Base-by-base conservation (phyloP, 768 basidiomycete genomes). In the Piloderma croceum region DNA sequence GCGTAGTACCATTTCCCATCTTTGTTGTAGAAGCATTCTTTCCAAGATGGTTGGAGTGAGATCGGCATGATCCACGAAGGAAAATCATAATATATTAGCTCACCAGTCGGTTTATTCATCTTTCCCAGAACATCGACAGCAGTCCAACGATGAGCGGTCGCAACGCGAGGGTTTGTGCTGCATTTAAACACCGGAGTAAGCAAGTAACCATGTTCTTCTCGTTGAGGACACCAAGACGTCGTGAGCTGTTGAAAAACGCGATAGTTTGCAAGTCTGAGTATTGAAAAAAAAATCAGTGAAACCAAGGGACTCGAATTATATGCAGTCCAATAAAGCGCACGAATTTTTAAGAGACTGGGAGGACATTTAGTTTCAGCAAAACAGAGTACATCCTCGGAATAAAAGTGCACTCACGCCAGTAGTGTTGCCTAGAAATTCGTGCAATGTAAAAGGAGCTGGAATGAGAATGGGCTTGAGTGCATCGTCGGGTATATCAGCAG, bases 1-100 rank as follows among this genome's bases (percentile, higher is more conserved):
- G 86, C 85, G 45, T 89, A 89, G 56, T 88, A 89, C 83, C 83
- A 89, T 44, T 76, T 74, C 6, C 81, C 82, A 41, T 86, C 83
- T 56, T 79, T 86, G 59, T 79, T 82, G 50, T 79, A 89, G 59
- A 89, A 89, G 47, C 83, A 89, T 53, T 89, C 86, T 86, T 42
- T 24, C 24, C 24, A 38, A 34, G 19, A 22, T 17, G 7, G 15
- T 10, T 18, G 35, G n/a, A n/a, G n/a, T n/a, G n/a, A 19, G 19
- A 2, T 22, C 6, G 5, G 31, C 15, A 12, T 5, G 13, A 27
- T 27, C 9, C 18, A 12, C 10, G 29, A 15, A 10, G n/a, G n/a
- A 18, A 5, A 20, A 12, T 13, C 11, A 10, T 17, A 39, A 20
- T 35, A 13, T 17, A 6, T 3, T 10, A 6, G 36, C 61, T 44